These are phyloP conservation scores for Yamadazyma akitaensis DNA, from an alignment of 805 yeast species.

Conservation along the genomic window DNA sequence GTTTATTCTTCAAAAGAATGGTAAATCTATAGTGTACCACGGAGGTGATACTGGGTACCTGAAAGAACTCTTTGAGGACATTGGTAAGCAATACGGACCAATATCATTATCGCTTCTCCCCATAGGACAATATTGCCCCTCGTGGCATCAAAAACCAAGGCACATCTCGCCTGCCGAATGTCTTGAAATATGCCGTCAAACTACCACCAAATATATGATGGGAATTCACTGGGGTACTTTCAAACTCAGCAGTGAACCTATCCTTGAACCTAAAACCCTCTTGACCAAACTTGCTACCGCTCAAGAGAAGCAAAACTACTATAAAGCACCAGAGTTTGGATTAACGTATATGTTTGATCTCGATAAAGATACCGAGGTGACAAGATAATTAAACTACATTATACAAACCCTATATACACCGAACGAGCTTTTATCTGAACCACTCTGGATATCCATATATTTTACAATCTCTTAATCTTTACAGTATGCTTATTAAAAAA, in stretches of 20 bases:
- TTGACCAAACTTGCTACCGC: conserved; percentile 49
- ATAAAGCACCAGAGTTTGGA: conserved; percentile 73
- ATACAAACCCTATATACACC: conserved; percentile 7
- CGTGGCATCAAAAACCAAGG: conserved; percentile 89
- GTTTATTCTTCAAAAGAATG: conserved; percentile 63
- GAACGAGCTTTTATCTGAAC: not conserved
- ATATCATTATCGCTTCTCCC: conserved; percentile 69
- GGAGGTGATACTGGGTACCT: conserved; percentile 95
- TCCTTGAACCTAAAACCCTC: conserved; percentile 72
- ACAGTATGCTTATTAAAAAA: not conserved
- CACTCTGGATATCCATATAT: not conserved
- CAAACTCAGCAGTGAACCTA: conserved; percentile 82
- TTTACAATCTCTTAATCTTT: too few relatives aligned
- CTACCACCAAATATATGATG: conserved; percentile 58
- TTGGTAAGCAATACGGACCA: conserved; percentile 61
- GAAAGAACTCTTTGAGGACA: conserved; percentile 64
- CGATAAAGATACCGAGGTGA: conserved; percentile 12
- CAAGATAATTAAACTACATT: not conserved
- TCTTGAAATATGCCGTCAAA: conserved; percentile 58
- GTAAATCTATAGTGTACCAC: conserved; percentile 74
- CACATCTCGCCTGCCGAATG: conserved; percentile 85
- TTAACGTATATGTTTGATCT: conserved; percentile 56
- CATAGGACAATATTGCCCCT: conserved; percentile 92
- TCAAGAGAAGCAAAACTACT: conserved; percentile 34
- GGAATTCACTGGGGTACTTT: conserved; percentile 99